phyloP scores from a whole-genome alignment of 768 basidiomycete genomes.

The Lanmaoa pseudosensibilis region DNA sequence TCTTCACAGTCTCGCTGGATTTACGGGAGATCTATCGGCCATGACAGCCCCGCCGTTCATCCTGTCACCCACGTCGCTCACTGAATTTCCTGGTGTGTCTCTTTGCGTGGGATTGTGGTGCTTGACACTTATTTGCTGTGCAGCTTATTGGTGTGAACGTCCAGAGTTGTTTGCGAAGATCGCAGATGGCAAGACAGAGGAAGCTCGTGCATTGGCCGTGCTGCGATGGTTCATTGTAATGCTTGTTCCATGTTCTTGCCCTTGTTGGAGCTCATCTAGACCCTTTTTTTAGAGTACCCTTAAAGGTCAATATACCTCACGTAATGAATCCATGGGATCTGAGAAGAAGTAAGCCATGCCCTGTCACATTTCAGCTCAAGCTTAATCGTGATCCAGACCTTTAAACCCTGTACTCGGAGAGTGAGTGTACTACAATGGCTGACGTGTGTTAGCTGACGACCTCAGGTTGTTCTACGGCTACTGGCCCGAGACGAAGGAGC shows the following conservation, averaged over 20 bases:
- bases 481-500: slow-evolving; percentile 71
- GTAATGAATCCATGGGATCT: slow-evolving; percentile 93
- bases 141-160: slow-evolving; percentile 97
- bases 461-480: slow-evolving; percentile 79
- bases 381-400: slow-evolving; percentile 52
- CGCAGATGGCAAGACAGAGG: slow-evolving; percentile 68
- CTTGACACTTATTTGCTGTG: slow-evolving; percentile 4
- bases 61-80: slow-evolving; percentile 85
- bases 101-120: not conserved
- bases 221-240: slow-evolving; percentile 90
- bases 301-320: slow-evolving; percentile 92
- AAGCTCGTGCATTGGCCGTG: slow-evolving; percentile 77
- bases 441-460: slow-evolving; percentile 1
- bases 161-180: slow-evolving; percentile 88
- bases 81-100: slow-evolving; percentile 81
- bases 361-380: slow-evolving; percentile 1
- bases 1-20: slow-evolving; percentile 66
- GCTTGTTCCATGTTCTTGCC: not conserved
- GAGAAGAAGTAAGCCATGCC: slow-evolving; percentile 82
- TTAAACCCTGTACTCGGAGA: slow-evolving; percentile 95
- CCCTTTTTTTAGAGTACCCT: slow-evolving; percentile 71
- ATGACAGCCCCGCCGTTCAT: slow-evolving; percentile 91
- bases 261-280: slow-evolving; percentile 3
- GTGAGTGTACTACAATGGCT: slow-evolving; percentile 44
- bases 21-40: slow-evolving; percentile 85